Evolutionary conservation across 1,284 basidiomycete genomes (phyloP).

Genomic region (Coniophora puteana): DNA sequence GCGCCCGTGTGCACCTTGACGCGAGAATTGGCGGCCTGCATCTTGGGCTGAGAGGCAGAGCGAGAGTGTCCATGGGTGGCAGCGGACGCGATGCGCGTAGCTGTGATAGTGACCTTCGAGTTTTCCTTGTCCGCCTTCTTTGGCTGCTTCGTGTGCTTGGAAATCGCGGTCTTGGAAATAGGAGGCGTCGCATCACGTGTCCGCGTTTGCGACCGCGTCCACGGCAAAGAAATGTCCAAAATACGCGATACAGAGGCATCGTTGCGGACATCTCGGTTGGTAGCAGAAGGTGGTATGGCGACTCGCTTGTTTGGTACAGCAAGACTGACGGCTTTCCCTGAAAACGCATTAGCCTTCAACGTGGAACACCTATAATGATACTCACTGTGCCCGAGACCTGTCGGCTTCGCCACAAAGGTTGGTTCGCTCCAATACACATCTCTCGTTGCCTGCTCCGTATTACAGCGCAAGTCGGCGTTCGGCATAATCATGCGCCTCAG

Average conservation of each 20-base stretch:
- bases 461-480: slow-evolving; percentile 69
- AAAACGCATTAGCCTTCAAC: background rate
- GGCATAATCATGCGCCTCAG: slow-evolving; percentile 75
- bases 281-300: slow-evolving; percentile 8
- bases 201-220: too few relatives aligned
- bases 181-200: slow-evolving; percentile 13
- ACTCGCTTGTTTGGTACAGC: slow-evolving; percentile 5
- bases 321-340: slow-evolving; percentile 24
- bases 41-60: slow-evolving; percentile 27
- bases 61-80: slow-evolving; percentile 13
- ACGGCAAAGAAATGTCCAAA: slow-evolving; percentile 27
- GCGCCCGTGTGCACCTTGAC: background rate
- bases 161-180: slow-evolving; percentile 14
- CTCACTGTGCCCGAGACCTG: slow-evolving; percentile 21
- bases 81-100: background rate
- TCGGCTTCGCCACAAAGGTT: slow-evolving; percentile 11
- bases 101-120: background rate
- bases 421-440: slow-evolving; percentile 62
- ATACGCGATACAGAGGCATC: slow-evolving; percentile 18
- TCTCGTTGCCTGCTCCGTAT: slow-evolving; percentile 56
- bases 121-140: background rate
- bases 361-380: background rate
- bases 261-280: slow-evolving; percentile 8
- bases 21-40: slow-evolving; percentile 11
- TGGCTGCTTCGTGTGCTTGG: too few relatives aligned